Percentiles rank a stretch among this genome's conserved stretches.
Evolutionary conservation across 2,329 filamentous ascomycete genomes (phyloP).

Genomic region (Magnaporthales sp.): DNA sequence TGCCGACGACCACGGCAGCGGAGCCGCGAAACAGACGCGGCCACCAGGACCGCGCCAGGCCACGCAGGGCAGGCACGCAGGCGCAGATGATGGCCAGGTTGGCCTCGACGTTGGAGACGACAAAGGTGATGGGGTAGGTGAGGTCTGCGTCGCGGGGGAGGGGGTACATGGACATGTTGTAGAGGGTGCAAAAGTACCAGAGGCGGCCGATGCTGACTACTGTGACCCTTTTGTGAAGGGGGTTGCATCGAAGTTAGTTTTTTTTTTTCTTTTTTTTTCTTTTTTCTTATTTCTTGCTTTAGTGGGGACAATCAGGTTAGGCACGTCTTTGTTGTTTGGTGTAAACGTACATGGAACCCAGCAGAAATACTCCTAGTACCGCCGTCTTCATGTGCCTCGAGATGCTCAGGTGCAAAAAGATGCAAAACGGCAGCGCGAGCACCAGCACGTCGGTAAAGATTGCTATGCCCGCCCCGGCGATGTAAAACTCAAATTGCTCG

Average conservation of each 20-base stretch:
- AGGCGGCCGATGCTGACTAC: conserved; percentile 19
- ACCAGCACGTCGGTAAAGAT: conserved; percentile 32
- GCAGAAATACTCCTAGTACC: conserved; percentile 23
- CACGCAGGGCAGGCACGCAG: conserved; percentile 27
- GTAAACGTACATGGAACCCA: conserved; percentile 18
- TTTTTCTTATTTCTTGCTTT: neutral
- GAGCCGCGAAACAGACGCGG: neutral
- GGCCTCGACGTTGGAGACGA: conserved; percentile 23
- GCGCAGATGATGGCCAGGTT: conserved; percentile 29
- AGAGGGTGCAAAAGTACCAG: conserved; percentile 12
- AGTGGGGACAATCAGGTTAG: neutral
- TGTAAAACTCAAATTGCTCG: neutral
- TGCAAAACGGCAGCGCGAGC: conserved; percentile 25
- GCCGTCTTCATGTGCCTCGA: conserved; percentile 23
- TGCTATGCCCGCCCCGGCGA: conserved; percentile 7
- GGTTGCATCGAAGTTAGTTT: conserved; percentile 7
- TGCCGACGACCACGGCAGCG: neutral
- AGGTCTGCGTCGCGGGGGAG: conserved; percentile 15
- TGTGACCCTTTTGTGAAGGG: conserved; percentile 13
- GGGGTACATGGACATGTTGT: conserved; percentile 1
- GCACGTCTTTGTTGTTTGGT: neutral
- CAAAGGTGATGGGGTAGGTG: conserved; percentile 21
- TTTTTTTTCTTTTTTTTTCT: neutral
- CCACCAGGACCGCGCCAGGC: conserved; percentile 20
- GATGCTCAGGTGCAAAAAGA: conserved; percentile 24